Evolutionary conservation across 2,329 filamentous ascomycete species (phyloP).

Genomic region (Aspergillus sp.): DNA sequence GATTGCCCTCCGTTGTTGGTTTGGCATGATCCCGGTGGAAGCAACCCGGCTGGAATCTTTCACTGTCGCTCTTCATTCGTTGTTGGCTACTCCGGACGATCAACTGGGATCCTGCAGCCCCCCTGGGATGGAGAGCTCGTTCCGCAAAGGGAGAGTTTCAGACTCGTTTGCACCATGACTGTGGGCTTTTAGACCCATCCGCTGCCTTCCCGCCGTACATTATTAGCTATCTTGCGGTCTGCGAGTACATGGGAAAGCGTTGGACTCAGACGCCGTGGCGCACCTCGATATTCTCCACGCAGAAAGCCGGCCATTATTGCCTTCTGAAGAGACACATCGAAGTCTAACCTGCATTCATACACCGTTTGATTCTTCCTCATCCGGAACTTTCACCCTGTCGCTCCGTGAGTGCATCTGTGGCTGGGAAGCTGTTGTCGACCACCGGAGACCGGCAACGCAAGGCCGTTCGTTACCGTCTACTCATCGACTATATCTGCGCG

Average conservation of each 20-base stretch:
- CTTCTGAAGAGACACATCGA: conserved; percentile 1
- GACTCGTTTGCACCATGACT: conserved; percentile 27
- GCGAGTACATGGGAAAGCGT: conserved; percentile 13
- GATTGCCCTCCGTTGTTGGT: conserved; percentile 8
- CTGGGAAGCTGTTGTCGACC: background rate
- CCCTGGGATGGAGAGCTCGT: conserved; percentile 28
- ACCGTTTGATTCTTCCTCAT: background rate
- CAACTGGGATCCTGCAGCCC: conserved; percentile 27
- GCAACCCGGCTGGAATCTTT: conserved; percentile 4
- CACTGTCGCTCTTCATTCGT: conserved; percentile 11
- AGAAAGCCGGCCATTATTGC: conserved; percentile 8
- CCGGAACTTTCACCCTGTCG: background rate
- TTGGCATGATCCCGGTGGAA: conserved; percentile 5
- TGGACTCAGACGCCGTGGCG: conserved; percentile 17
- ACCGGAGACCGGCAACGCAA: background rate
- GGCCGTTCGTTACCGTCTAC: too few species aligned
- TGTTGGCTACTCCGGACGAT: conserved; percentile 21
- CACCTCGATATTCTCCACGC: conserved; percentile 12
- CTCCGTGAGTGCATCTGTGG: background rate
- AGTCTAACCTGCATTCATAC: background rate
- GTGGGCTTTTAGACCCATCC: conserved; percentile 22
- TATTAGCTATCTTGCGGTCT: conserved; percentile 7
- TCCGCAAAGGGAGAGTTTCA: conserved; percentile 21
- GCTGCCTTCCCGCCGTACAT: conserved; percentile 12
- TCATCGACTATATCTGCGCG: too few species aligned